phyloP scores from a whole-genome alignment of 1,139 yeast genomes.

The Maudiozyma humilis region DNA sequence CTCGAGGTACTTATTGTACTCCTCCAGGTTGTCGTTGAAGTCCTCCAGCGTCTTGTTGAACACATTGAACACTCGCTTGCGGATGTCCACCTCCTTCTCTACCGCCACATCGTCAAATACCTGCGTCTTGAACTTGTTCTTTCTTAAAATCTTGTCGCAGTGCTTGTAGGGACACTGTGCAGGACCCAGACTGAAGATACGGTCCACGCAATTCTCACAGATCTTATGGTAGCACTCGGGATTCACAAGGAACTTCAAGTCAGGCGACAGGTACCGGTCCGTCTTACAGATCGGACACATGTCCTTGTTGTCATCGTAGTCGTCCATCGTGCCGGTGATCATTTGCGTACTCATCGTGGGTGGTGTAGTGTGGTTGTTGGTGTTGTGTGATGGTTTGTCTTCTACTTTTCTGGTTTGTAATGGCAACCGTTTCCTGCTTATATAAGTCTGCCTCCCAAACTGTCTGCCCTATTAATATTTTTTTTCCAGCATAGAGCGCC shows the following conservation, averaged over 20 bases:
- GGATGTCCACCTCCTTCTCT: slow-evolving; percentile 85
- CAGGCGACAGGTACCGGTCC: slow-evolving; percentile 87
- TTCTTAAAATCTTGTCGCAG: slow-evolving; percentile 79
- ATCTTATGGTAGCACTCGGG: slow-evolving; percentile 98
- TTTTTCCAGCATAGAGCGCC: neutral
- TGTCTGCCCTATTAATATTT: no score
- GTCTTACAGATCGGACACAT: slow-evolving; percentile 98
- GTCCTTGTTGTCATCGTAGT: slow-evolving; percentile 41
- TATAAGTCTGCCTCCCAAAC: neutral
- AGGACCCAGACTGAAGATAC: slow-evolving; percentile 90
- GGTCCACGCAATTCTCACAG: slow-evolving; percentile 92
- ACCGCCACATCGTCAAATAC: slow-evolving; percentile 82
- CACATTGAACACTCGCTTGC: slow-evolving; percentile 67
- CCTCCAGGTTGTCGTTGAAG: slow-evolving; percentile 48
- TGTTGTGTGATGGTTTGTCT: no score
- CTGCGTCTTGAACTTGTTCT: slow-evolving; percentile 85
- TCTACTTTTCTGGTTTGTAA: no score
- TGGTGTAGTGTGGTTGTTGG: no score
- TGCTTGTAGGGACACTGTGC: slow-evolving; percentile 93
- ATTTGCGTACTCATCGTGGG: slow-evolving; percentile 2
- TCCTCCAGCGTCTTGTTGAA: slow-evolving; percentile 78
- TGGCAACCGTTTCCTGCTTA: neutral
- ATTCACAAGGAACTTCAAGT: slow-evolving; percentile 82
- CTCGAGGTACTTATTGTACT: slow-evolving; percentile 72
- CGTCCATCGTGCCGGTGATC: slow-evolving; percentile 8